These are phyloP conservation scores for Podaxis pistillaris DNA, from an alignment of 768 basidiomycete species.

Conservation along the genomic window DNA sequence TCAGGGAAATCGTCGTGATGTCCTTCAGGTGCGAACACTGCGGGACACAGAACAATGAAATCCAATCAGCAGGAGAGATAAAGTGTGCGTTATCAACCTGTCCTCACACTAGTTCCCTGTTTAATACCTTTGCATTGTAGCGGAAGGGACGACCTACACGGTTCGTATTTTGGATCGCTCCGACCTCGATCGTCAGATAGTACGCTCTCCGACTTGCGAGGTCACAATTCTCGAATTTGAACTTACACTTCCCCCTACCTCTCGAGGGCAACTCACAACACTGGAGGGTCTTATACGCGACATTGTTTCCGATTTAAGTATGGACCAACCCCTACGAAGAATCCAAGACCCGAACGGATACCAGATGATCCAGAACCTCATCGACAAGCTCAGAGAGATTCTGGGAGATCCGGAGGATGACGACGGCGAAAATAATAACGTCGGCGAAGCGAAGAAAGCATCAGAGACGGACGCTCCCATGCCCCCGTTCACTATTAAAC, in stretches of 20 bases:
- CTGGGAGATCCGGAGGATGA: slow-evolving; percentile 62
- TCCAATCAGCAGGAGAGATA: slow-evolving; percentile 86
- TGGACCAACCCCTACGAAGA: slow-evolving; percentile 81
- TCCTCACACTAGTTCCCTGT: background rate
- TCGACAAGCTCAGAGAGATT: slow-evolving; percentile 64
- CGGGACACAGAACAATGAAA: slow-evolving; percentile 87
- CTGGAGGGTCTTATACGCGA: slow-evolving; percentile 90
- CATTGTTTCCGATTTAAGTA: slow-evolving; percentile 73
- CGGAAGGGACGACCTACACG: slow-evolving; percentile 82
- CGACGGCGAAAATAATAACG: slow-evolving; percentile 38
- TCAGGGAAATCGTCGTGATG: slow-evolving; percentile 93
- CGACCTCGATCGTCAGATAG: slow-evolving; percentile 91
- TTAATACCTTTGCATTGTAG: slow-evolving; percentile 35
- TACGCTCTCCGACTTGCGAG: slow-evolving; percentile 83
- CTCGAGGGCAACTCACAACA: slow-evolving; percentile 92
- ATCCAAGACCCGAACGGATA: slow-evolving; percentile 74
- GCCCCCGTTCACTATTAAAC: slow-evolving; percentile 71
- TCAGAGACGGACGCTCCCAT: slow-evolving; percentile 51
- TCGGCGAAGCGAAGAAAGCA: slow-evolving; percentile 21
- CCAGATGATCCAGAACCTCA: slow-evolving; percentile 69
- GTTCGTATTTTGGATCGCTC: slow-evolving; percentile 67
- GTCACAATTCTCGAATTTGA: slow-evolving; percentile 85
- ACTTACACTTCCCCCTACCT: slow-evolving; percentile 82
- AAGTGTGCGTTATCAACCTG: slow-evolving; percentile 59
- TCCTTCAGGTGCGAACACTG: slow-evolving; percentile 97